Evolutionary conservation across 2,329 filamentous ascomycete species (phyloP).

Genomic region (Penicillium janthinellum): DNA sequence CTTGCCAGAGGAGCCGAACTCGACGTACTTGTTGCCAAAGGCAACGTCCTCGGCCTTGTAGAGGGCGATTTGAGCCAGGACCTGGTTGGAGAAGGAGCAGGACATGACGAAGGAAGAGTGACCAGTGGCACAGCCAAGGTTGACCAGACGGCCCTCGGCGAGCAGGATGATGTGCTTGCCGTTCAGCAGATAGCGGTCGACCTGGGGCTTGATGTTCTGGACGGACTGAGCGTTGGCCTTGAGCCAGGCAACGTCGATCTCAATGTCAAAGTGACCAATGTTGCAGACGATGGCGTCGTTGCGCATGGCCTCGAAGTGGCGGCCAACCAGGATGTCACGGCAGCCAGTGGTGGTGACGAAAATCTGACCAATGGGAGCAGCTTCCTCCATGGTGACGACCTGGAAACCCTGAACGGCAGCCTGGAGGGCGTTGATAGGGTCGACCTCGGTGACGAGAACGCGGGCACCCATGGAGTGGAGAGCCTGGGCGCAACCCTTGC

Average conservation of each 20-base stretch:
- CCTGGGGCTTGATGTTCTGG: slow-evolving; percentile 99
- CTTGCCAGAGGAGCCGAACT: slow-evolving; percentile 91
- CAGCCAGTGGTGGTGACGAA: slow-evolving; percentile 99
- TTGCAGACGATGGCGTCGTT: slow-evolving; percentile 99
- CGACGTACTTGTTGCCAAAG: slow-evolving; percentile 91
- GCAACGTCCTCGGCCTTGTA: slow-evolving; percentile 88
- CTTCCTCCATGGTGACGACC: slow-evolving; percentile 98
- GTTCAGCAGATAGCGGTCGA: slow-evolving; percentile 96
- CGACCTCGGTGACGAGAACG: slow-evolving; percentile 93
- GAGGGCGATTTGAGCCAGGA: slow-evolving; percentile 97
- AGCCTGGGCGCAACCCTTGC: slow-evolving; percentile 96
- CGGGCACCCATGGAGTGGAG: slow-evolving; percentile 97
- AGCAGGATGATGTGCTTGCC: slow-evolving; percentile 98
- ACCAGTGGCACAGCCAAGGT: slow-evolving; percentile 97
- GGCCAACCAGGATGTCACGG: slow-evolving; percentile 91
- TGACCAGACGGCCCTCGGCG: slow-evolving; percentile 97
- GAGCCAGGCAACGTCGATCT: slow-evolving; percentile 99
- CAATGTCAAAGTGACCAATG: slow-evolving; percentile 99
- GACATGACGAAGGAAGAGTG: slow-evolving; percentile 99
- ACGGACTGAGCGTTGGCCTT: slow-evolving; percentile 93
- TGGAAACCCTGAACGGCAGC: slow-evolving; percentile 96
- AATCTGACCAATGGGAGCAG: slow-evolving; percentile 85
- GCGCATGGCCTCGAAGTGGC: slow-evolving; percentile 91
- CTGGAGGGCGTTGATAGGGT: slow-evolving; percentile 99
- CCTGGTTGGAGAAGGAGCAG: slow-evolving; percentile 99